Evolutionary conservation across 805 yeast species (phyloP).

Genomic region (Suhomyces xylopsoci): DNA sequence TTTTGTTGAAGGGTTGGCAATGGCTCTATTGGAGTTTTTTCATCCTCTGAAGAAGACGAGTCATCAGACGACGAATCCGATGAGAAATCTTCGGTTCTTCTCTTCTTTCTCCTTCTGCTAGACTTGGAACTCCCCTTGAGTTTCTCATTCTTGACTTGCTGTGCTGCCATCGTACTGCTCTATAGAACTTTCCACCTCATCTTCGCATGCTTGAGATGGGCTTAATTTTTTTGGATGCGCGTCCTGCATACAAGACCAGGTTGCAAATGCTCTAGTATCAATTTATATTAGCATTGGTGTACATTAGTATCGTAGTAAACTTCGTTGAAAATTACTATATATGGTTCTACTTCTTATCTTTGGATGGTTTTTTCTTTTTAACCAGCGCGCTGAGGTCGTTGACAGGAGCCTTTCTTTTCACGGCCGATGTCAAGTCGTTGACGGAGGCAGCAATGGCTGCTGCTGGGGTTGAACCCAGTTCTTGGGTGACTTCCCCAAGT

Average conservation of each 20-base stretch:
- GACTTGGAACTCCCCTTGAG: slow-evolving; percentile 15
- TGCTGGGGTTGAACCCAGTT: background rate
- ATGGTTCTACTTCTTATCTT: slow-evolving; percentile 1
- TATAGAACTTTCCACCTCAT: background rate
- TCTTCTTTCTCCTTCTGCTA: slow-evolving; percentile 67
- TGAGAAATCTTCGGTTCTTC: slow-evolving; percentile 78
- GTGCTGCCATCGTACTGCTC: slow-evolving; percentile 7
- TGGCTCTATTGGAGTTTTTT: slow-evolving; percentile 10
- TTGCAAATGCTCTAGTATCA: background rate
- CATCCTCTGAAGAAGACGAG: slow-evolving; percentile 19
- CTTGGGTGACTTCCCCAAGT: slow-evolving; percentile 44
- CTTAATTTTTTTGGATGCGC: background rate
- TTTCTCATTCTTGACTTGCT: slow-evolving; percentile 9
- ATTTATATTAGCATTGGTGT: no score
- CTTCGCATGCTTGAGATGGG: background rate
- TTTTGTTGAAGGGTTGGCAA: slow-evolving; percentile 7
- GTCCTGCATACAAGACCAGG: background rate
- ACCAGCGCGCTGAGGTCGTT: slow-evolving; percentile 37
- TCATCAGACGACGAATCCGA: slow-evolving; percentile 50
- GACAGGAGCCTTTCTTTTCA: slow-evolving; percentile 45
- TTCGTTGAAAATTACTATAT: no score
- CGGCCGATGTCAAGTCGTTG: slow-evolving; percentile 62
- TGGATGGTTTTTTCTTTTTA: slow-evolving; percentile 41
- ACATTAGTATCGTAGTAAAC: no score
- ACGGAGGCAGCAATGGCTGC: slow-evolving; percentile 28